Base-by-base conservation (phyloP, 106 monocot species). In the Dactylorhiza incarnata region DNA sequence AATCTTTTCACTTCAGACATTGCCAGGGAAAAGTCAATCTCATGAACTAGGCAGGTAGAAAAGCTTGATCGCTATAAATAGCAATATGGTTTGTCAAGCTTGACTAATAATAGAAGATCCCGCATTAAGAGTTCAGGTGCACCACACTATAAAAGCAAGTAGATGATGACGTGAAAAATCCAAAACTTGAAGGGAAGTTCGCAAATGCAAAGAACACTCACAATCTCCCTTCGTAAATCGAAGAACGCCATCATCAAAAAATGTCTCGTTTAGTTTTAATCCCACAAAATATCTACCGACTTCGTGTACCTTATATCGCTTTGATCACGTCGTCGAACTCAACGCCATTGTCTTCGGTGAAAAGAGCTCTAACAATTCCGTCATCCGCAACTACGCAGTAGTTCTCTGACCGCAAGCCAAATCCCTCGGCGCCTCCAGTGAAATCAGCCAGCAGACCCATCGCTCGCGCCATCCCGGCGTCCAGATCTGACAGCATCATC, bases 401-500 rank as follows among this genome's bases (percentile, higher is more conserved):
- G 14, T 47, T 55, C 48, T 78, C 72, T 9, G 78, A 72, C 53
- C 78, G 62, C 24, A 82, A 37, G 9, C 81, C 81, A 53, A 82
- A 71, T 9, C 81, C 81, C 49, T 76, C 72, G 26, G 16, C 15
- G 6, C 76, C 72, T 0, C 76, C 81, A 24, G 49, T 59, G 43
- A 76, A 44, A 63, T 82, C 81, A 15, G 69, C 58, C 43, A 49
- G 63, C 20, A 76, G 6, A 12, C 81, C 81, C 29, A 82, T 25
- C 50, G 59, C 81, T 49, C 49, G 48, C 13, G 81, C 71, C 48
- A 82, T 49, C 61, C 61, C 72, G 9, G 76, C 81, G 62, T 73
- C 76, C 7, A 62, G 76, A 16, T 82, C 81, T 13, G 81, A 72
- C 14, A 82, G 70, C 81, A 82, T 76, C 72, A 50, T 26, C 50